Percentiles rank a stretch among this genome's conserved stretches.
Evolutionary conservation across 768 basidiomycete genomes (phyloP).

Genomic region (Boletus bicolor): DNA sequence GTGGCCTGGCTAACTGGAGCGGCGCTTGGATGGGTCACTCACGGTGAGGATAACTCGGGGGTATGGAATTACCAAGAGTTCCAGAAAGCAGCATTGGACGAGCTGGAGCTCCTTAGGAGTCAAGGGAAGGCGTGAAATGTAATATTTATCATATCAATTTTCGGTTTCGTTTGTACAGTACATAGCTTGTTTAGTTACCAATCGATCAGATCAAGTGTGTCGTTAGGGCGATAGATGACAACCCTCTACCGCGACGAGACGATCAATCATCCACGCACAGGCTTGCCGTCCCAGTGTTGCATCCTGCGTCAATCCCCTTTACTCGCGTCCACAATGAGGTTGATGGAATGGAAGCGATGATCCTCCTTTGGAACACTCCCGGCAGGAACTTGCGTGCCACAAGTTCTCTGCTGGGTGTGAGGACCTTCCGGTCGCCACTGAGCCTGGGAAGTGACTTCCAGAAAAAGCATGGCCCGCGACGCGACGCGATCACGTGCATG

Average conservation of each 20-base stretch:
- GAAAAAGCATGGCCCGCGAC: background rate
- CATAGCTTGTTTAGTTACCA: background rate
- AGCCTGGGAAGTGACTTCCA: background rate
- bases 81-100: conserved; percentile 23
- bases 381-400: too few relatives aligned
- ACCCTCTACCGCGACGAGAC: too few relatives aligned
- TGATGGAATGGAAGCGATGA: too few relatives aligned
- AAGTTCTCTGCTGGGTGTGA: too few relatives aligned
- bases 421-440: background rate
- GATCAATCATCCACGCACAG: too few relatives aligned
- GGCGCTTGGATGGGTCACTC: conserved; percentile 39
- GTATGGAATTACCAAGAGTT: conserved; percentile 32
- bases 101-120: conserved; percentile 21
- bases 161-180: background rate
- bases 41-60: conserved; percentile 33
- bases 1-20: conserved; percentile 50
- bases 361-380: too few relatives aligned
- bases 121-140: conserved; percentile 13
- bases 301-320: too few relatives aligned
- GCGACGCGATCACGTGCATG: conserved; percentile 31
- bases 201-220: background rate
- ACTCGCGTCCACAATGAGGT: too few relatives aligned
- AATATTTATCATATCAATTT: background rate
- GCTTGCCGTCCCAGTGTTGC: too few relatives aligned
- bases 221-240: background rate